Conservation (phyloP, 306 rosid species). For the Spatholobus suberectus region DNA sequence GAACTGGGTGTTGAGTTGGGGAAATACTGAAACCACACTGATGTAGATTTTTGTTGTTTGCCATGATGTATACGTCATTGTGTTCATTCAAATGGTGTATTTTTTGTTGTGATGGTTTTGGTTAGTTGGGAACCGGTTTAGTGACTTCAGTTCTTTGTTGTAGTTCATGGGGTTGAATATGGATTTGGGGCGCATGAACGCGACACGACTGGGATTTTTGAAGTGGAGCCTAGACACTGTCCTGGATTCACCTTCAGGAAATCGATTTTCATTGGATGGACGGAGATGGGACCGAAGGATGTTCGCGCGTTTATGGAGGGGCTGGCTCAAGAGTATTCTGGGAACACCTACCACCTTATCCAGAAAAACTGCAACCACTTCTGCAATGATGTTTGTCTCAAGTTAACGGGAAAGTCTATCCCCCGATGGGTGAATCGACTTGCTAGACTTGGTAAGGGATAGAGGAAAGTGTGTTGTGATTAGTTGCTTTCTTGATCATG, state of each 20-base stretch:
- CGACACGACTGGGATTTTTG: slow-evolving; percentile 76
- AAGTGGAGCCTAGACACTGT: slow-evolving; percentile 84
- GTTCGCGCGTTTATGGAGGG: slow-evolving; percentile 77
- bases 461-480: neutral
- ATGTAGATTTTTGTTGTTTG: neutral
- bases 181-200: slow-evolving; percentile 96
- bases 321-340: slow-evolving; percentile 73
- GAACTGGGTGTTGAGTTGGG: slow-evolving; percentile 21
- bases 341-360: slow-evolving; percentile 86
- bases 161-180: slow-evolving; percentile 90
- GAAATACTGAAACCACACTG: slow-evolving; percentile 18
- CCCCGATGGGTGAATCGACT: slow-evolving; percentile 97
- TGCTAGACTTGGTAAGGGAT: slow-evolving; percentile 82
- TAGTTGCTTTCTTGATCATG: slow-evolving; percentile 17
- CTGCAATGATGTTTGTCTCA: slow-evolving; percentile 69
- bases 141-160: slow-evolving; percentile 19
- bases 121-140: neutral
- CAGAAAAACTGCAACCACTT: slow-evolving; percentile 95
- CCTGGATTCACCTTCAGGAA: slow-evolving; percentile 94
- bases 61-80: neutral
- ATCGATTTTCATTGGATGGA: slow-evolving; percentile 77
- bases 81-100: neutral
- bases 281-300: slow-evolving; percentile 68
- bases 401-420: slow-evolving; percentile 65
- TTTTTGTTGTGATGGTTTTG: neutral